Evolutionary conservation across 352 stramenopile species (phyloP), one percentile per base, ranked within the genome.

Genomic region (Aphanomyces astaci): DNA sequence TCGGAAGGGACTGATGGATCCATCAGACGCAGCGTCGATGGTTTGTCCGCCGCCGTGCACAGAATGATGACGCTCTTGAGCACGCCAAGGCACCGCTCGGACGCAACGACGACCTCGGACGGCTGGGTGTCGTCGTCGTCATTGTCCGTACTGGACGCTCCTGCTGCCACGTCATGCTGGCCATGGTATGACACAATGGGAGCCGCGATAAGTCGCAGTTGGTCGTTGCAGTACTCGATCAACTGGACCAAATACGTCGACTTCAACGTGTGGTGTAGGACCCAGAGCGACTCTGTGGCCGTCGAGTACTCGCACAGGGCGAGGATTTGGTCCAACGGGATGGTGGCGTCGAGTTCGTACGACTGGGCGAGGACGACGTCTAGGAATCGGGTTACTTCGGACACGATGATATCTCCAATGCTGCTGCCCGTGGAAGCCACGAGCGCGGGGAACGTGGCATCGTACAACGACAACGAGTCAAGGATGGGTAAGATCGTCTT

Each of bases 21-120:
- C 13, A 68, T 32, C 32, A 62, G 62, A n/a, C 33, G 28, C 30
- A 62, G 28, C 4, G 15, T 32, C 46, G 51, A 25, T 2, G 32
- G 39, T 24, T 59, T 59, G 19, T 68, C 39, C 71, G 88, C 86
- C 72, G 88, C 80, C 24, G 79, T 86, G 17, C 73, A 71, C 30
- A 91, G 30, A 45, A 90, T 63, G 40, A 93, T 90, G 1, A 81
- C 68, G 59, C 76, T 82, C 72, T 91, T 90, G n/a, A 91, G 71
- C 19, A 82, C 78, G 60, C 84, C 74, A 2, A 81, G 76, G 70
- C 80, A 90, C 30, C 84, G 84, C 60, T 93, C 82, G 1, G 84
- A 91, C 15, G 84, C 81, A 22, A 84, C n/a, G 15, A 93, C 63
- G 33, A 93, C 81, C 22, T 81, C 80, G 31, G 84, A 91, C 5